These are phyloP conservation scores for Coemansia sp. DNA, from an alignment of 192 early-diverging fungal species.

Conservation along the genomic window DNA sequence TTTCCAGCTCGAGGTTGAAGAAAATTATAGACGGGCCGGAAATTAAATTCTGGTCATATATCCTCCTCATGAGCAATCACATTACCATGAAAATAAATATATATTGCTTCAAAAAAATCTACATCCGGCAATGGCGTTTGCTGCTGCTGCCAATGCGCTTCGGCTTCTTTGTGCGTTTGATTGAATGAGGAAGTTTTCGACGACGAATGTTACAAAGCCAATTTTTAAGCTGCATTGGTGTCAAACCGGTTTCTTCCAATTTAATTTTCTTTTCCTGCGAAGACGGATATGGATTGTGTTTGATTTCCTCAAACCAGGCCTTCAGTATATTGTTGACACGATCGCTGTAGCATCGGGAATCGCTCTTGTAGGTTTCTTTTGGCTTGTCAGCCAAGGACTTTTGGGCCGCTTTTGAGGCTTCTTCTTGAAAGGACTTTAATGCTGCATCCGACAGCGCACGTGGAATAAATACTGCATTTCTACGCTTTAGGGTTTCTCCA, in stretches of 20 bases:
- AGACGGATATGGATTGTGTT: constrained; percentile 30
- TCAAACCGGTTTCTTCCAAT: constrained; percentile 32
- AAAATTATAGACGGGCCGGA: too few species aligned
- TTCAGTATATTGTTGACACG: constrained; percentile 23
- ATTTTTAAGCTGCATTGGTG: constrained; percentile 52
- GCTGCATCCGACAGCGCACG: constrained; percentile 12
- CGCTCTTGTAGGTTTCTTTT: background rate
- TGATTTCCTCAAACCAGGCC: constrained; percentile 21
- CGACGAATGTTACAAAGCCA: constrained; percentile 51
- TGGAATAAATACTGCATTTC: constrained; percentile 31
- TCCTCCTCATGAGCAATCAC: too few species aligned
- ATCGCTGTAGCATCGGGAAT: constrained; percentile 17
- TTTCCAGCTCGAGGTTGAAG: constrained; percentile 4
- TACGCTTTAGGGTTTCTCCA: background rate
- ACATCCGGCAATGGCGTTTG: too few species aligned
- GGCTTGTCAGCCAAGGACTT: background rate
- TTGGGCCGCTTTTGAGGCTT: background rate
- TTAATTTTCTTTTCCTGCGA: constrained; percentile 23
- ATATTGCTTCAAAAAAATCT: too few species aligned
- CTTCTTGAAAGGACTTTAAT: background rate
- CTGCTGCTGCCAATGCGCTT: background rate
- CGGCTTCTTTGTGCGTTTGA: constrained; percentile 8
- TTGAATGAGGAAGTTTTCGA: constrained; percentile 23
- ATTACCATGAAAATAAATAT: too few species aligned
- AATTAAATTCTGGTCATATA: too few species aligned